Percentiles rank a stretch among this genome's conserved stretches.
phyloP scores from a whole-genome alignment of 306 rosid species.

The Fragaria ananassa region DNA sequence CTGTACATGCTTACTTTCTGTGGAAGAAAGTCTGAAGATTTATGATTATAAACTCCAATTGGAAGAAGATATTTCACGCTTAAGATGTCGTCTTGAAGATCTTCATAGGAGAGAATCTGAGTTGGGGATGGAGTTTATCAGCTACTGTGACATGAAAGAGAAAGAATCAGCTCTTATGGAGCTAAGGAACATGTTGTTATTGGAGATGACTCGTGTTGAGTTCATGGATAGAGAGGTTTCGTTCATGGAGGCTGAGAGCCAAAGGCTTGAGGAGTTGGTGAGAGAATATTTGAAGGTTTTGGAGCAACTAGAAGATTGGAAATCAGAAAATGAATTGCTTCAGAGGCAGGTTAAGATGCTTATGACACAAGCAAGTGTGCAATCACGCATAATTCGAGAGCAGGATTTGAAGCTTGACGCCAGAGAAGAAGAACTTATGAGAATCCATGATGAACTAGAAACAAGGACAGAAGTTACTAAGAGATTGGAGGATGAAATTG shows the following conservation, averaged over 20 bases:
- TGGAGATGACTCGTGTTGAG: constrained; percentile 44
- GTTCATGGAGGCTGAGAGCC: constrained; percentile 39
- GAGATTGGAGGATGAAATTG: constrained; percentile 47
- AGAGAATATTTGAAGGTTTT: constrained; percentile 32
- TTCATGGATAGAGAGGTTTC: constrained; percentile 56
- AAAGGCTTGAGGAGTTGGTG: constrained; percentile 38
- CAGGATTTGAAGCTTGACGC: constrained; percentile 46
- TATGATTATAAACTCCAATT: constrained; percentile 10
- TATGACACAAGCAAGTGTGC: constrained; percentile 36
- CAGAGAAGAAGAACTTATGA: constrained; percentile 41
- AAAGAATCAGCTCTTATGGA: constrained; percentile 44
- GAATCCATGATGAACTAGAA: constrained; percentile 37
- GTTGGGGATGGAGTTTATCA: constrained; percentile 40
- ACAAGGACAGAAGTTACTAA: constrained; percentile 29
- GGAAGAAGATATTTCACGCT: constrained; percentile 39
- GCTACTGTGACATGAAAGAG: constrained; percentile 58
- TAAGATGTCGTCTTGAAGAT: constrained; percentile 45
- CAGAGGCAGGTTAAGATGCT: constrained; percentile 43
- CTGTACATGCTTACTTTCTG: constrained; percentile 6
- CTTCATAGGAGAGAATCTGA: constrained; percentile 50
- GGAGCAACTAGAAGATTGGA: constrained; percentile 45
- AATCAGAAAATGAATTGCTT: constrained; percentile 48
- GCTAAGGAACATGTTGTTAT: constrained; percentile 37
- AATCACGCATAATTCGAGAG: constrained; percentile 40
- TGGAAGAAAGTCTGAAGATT: constrained; percentile 15